These are phyloP conservation scores for Nakataea oryzae DNA, from an alignment of 2,329 filamentous ascomycete genomes.

Conservation along the genomic window DNA sequence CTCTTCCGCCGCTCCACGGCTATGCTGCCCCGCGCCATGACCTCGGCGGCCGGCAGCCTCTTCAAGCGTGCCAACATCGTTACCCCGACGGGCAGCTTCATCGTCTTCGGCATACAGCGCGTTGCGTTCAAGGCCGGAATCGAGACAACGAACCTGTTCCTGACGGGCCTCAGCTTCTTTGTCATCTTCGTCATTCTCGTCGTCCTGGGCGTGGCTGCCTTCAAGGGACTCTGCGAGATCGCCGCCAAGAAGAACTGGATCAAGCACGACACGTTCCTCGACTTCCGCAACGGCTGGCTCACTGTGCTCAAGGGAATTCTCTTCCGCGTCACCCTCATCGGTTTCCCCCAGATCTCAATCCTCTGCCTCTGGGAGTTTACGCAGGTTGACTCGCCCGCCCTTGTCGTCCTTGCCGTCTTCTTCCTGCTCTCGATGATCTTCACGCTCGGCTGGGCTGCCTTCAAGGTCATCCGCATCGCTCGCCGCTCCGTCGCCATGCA, in stretches of 20 bases:
- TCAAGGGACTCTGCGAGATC: constrained; percentile 66
- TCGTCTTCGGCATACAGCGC: constrained; percentile 66
- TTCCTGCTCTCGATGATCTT: constrained; percentile 67
- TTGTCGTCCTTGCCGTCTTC: constrained; percentile 69
- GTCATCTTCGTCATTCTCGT: constrained; percentile 65
- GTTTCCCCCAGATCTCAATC: constrained; percentile 75
- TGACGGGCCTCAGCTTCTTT: constrained; percentile 77
- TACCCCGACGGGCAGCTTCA: constrained; percentile 30
- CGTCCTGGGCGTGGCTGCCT: constrained; percentile 56
- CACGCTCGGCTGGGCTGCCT: constrained; percentile 67
- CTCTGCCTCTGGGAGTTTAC: constrained; percentile 83
- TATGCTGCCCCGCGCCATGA: constrained; percentile 25
- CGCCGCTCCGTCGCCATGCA: constrained; percentile 75
- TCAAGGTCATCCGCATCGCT: constrained; percentile 73
- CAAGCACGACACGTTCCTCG: constrained; percentile 58
- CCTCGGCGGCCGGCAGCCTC: constrained; percentile 22
- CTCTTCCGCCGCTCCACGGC: neutral
- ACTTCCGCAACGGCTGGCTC: constrained; percentile 81
- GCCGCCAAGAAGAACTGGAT: constrained; percentile 62
- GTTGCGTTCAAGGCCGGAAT: constrained; percentile 73
- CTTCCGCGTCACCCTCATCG: constrained; percentile 73
- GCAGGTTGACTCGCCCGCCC: constrained; percentile 63
- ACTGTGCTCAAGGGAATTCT: constrained; percentile 79
- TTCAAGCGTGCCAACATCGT: constrained; percentile 44
- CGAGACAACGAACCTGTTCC: constrained; percentile 74